These are phyloP conservation scores for Rhodotorula mucilaginosa DNA, from an alignment of 1,284 basidiomycete genomes.

Conservation along the genomic window DNA sequence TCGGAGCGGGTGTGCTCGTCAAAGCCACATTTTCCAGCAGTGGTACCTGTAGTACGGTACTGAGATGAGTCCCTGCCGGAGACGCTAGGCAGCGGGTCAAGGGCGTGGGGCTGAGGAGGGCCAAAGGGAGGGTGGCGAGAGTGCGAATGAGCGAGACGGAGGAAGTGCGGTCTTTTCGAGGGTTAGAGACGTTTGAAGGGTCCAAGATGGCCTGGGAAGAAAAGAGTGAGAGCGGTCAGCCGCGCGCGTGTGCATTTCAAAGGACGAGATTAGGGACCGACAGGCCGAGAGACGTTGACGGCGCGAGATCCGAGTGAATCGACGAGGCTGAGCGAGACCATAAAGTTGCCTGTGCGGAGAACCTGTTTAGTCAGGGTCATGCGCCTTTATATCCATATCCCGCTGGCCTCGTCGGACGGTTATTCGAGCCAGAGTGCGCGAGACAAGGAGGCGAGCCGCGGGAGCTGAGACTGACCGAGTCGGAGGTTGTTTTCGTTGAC, in stretches of 20 bases:
- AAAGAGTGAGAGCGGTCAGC: not conserved
- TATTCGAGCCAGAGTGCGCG: too few relatives aligned
- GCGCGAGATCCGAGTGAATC: not conserved
- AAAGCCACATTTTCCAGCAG: not conserved
- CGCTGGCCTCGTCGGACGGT: too few relatives aligned
- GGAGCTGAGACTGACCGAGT: slow-evolving; percentile 7
- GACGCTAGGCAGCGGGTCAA: too few relatives aligned
- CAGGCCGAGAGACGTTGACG: slow-evolving; percentile 13
- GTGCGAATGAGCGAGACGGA: not conserved
- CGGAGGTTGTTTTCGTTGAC: slow-evolving; percentile 24
- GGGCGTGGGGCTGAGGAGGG: not conserved
- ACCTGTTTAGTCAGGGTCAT: not conserved
- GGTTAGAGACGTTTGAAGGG: not conserved
- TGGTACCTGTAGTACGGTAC: not conserved
- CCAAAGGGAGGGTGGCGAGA: too few relatives aligned
- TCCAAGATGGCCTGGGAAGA: slow-evolving; percentile 12
- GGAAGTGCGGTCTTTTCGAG: too few relatives aligned
- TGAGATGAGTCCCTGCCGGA: too few relatives aligned
- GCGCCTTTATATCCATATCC: not conserved
- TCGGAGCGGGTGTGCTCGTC: not conserved
- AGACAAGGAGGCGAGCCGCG: not conserved
- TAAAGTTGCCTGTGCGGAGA: slow-evolving; percentile 13
- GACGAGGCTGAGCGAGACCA: slow-evolving; percentile 10
- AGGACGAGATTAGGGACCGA: not conserved
- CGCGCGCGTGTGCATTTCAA: too few relatives aligned